These are phyloP conservation scores for Fabrea salina DNA, from an alignment of 169 alveolate genomes.

Conservation along the genomic window DNA sequence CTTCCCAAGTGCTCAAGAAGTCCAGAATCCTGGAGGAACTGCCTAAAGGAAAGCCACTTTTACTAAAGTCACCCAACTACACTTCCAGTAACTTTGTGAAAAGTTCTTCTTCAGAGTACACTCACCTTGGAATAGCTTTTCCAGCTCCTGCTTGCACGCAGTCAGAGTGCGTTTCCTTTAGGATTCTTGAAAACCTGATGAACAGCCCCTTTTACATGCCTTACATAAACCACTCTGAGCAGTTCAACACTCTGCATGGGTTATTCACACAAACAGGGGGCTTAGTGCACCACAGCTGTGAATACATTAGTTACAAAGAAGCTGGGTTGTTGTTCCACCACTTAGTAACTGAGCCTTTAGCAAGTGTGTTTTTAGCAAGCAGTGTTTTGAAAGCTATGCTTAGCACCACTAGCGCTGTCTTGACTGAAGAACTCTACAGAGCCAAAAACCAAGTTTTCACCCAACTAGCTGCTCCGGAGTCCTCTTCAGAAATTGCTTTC, in stretches of 20 bases:
- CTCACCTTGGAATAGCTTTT: neutral
- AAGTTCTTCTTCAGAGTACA: neutral
- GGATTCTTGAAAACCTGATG: neutral
- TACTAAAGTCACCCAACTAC: neutral
- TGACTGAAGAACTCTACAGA: neutral
- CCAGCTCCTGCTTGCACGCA: neutral
- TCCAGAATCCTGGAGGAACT: neutral
- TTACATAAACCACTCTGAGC: neutral
- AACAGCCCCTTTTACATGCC: neutral
- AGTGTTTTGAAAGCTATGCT: neutral
- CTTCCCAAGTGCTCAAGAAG: neutral
- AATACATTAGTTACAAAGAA: neutral
- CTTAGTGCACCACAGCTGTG: neutral
- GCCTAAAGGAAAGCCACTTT: neutral
- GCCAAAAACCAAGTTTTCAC: neutral
- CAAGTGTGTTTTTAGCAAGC: neutral
- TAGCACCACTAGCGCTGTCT: neutral
- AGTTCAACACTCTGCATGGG: neutral
- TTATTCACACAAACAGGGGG: neutral
- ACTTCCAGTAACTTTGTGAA: neutral
- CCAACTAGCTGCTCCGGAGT: neutral
- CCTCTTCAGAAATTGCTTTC: neutral
- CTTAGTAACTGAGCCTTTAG: neutral
- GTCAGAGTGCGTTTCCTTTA: neutral
- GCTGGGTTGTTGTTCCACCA: neutral